Percentiles rank a stretch among this genome's conserved stretches.
Conservation (phyloP, 169 alveolate species). For the Eimeria necatrix region DNA sequence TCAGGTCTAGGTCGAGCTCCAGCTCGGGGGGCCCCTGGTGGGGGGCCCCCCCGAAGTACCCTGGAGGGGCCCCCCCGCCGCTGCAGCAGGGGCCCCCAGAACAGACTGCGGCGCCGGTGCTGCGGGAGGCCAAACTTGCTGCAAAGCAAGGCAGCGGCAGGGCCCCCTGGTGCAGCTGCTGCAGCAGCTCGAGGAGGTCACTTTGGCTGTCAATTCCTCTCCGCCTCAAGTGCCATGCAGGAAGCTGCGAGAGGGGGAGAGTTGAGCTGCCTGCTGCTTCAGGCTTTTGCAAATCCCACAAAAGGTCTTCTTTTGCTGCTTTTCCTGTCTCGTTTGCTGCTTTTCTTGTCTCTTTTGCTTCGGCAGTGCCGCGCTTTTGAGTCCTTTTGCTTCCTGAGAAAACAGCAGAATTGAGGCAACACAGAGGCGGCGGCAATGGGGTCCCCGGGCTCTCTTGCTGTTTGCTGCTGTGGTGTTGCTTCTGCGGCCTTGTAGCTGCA, state of each 20-base stretch:
- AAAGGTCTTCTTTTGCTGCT: neutral
- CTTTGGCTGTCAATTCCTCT: neutral
- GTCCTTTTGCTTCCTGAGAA: neutral
- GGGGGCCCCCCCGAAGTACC: neutral
- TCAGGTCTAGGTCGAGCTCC: neutral
- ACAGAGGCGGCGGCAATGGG: too few species aligned
- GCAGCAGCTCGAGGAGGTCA: neutral
- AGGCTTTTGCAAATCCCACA: neutral
- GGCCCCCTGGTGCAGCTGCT: conserved; percentile 3
- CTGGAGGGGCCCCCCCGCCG: neutral
- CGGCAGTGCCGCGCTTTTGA: too few species aligned
- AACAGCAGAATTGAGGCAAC: too few species aligned
- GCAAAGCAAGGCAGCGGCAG: neutral
- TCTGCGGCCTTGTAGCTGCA: neutral
- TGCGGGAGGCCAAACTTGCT: too few species aligned
- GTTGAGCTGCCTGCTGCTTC: neutral
- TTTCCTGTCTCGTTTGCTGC: neutral
- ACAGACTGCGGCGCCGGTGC: neutral
- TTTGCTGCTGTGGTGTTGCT: neutral
- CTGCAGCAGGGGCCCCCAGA: neutral
- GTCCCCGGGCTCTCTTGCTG: too few species aligned
- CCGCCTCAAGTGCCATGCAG: neutral
- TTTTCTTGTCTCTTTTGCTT: too few species aligned
- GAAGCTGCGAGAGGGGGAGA: neutral
- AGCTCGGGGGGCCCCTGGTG: neutral